phyloP scores from a whole-genome alignment of 2,329 filamentous ascomycete genomes.

The Exophiala bonariae region DNA sequence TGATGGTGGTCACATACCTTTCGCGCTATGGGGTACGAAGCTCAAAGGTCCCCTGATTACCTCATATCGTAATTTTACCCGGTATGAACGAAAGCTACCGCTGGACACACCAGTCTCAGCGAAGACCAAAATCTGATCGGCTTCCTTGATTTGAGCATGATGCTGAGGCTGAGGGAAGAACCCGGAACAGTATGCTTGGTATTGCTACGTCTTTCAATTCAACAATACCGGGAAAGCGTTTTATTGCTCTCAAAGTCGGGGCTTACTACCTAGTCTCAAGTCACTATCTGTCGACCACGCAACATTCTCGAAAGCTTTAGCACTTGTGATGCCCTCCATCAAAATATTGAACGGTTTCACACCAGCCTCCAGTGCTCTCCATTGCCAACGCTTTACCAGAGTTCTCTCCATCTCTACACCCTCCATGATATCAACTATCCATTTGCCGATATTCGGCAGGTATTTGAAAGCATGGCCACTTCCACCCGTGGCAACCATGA shows the following conservation, averaged over 20 bases:
- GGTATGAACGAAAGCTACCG: too few species aligned
- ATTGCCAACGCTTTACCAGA: slow-evolving; percentile 26
- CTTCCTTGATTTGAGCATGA: too few species aligned
- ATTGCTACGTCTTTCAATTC: too few species aligned
- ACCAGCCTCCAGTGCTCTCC: slow-evolving; percentile 22
- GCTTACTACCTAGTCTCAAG: slow-evolving; percentile 5
- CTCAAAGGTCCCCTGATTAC: neutral
- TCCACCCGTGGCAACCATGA: slow-evolving; percentile 63
- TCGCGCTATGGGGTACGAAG: neutral
- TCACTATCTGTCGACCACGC: slow-evolving; percentile 13
- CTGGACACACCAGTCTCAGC: too few species aligned
- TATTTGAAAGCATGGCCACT: slow-evolving; percentile 65
- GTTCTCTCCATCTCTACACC: slow-evolving; percentile 35
- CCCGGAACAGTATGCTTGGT: too few species aligned
- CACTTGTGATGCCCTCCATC: slow-evolving; percentile 23
- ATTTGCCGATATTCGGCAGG: slow-evolving; percentile 57
- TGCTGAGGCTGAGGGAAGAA: too few species aligned
- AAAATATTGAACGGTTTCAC: slow-evolving; percentile 24
- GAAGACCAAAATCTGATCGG: too few species aligned
- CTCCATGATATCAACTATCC: slow-evolving; percentile 54
- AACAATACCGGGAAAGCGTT: too few species aligned
- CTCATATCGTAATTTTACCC: slow-evolving; percentile 9
- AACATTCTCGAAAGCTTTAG: slow-evolving; percentile 20
- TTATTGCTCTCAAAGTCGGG: slow-evolving; percentile 12
- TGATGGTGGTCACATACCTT: neutral